These are phyloP conservation scores for Trifolium repens DNA, from an alignment of 306 rosid species.

Conservation along the genomic window DNA sequence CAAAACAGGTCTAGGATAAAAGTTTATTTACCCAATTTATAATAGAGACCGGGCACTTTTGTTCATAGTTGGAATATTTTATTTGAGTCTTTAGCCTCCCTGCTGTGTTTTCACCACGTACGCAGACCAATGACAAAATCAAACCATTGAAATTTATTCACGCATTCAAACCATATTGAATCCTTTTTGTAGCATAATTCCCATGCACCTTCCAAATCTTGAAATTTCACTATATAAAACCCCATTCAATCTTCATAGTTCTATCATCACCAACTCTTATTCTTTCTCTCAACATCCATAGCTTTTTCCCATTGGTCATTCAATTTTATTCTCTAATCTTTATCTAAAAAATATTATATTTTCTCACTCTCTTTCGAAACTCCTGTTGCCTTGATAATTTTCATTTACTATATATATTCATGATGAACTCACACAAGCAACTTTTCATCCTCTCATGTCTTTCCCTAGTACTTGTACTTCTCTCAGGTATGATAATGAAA, in stretches of 20 bases:
- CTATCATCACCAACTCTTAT: neutral
- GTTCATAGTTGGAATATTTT: neutral
- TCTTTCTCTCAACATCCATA: neutral
- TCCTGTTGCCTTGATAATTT: neutral
- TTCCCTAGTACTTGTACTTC: slow-evolving; percentile 6
- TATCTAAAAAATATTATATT: too few species aligned
- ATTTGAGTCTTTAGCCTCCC: slow-evolving; percentile 1
- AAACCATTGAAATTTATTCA: neutral
- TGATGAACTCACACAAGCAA: slow-evolving; percentile 28
- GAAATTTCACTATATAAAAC: too few species aligned
- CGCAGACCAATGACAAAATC: slow-evolving; percentile 13
- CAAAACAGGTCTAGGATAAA: too few species aligned
- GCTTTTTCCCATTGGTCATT: neutral
- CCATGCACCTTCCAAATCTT: neutral
- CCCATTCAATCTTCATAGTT: neutral
- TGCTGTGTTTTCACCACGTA: neutral
- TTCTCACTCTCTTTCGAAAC: too few species aligned
- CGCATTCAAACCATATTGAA: neutral
- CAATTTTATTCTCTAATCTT: neutral
- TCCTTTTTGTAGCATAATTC: neutral
- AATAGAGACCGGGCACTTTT: neutral
- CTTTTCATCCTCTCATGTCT: slow-evolving; percentile 7
- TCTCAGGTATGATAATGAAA: slow-evolving; percentile 34
- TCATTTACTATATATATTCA: neutral
- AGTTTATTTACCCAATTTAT: neutral